A percentile compares a stretch with the other conserved stretches of the same genome.
These are phyloP conservation scores for Wickerhamomyces chambardii DNA, from an alignment of 805 yeast genomes.

Conservation along the genomic window DNA sequence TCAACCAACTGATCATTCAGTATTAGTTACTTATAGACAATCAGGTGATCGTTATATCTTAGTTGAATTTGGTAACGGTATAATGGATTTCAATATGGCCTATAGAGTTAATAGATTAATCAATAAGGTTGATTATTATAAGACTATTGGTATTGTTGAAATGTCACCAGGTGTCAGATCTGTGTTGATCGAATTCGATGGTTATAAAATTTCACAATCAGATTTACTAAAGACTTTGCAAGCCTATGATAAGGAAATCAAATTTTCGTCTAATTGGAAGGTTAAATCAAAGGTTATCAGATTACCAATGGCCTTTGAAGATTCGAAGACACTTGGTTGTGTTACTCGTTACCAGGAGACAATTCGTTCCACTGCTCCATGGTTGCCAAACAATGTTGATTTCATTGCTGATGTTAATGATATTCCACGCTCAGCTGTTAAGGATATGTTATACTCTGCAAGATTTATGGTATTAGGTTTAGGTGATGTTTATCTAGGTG, in stretches of 20 bases:
- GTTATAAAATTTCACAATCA: slow-evolving; percentile 48
- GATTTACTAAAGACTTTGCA: slow-evolving; percentile 53
- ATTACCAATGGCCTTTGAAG: slow-evolving; percentile 97
- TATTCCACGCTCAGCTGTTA: slow-evolving; percentile 63
- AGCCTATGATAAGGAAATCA: slow-evolving; percentile 69
- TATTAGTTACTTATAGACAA: slow-evolving; percentile 80
- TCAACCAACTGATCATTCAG: slow-evolving; percentile 40
- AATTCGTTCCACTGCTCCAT: slow-evolving; percentile 87
- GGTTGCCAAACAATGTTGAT: slow-evolving; percentile 97
- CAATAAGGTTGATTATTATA: slow-evolving; percentile 54
- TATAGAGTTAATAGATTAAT: slow-evolving; percentile 82
- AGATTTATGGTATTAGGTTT: slow-evolving; percentile 88
- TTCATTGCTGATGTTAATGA: slow-evolving; percentile 87
- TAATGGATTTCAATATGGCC: slow-evolving; percentile 74
- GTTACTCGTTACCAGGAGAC: slow-evolving; percentile 91
- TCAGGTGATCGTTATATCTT: slow-evolving; percentile 94
- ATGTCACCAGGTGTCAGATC: slow-evolving; percentile 98
- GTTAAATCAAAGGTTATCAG: slow-evolving; percentile 76
- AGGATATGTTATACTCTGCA: slow-evolving; percentile 82
- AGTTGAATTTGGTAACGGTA: slow-evolving; percentile 88
- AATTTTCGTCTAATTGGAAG: slow-evolving; percentile 73
- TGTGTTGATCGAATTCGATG: slow-evolving; percentile 80
- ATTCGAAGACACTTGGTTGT: slow-evolving; percentile 78
- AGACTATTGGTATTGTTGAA: slow-evolving; percentile 78
- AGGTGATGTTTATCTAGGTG: slow-evolving; percentile 96